Evolutionary conservation across 2,329 filamentous ascomycete species (phyloP).

Genomic region (Alternaria consortialis): DNA sequence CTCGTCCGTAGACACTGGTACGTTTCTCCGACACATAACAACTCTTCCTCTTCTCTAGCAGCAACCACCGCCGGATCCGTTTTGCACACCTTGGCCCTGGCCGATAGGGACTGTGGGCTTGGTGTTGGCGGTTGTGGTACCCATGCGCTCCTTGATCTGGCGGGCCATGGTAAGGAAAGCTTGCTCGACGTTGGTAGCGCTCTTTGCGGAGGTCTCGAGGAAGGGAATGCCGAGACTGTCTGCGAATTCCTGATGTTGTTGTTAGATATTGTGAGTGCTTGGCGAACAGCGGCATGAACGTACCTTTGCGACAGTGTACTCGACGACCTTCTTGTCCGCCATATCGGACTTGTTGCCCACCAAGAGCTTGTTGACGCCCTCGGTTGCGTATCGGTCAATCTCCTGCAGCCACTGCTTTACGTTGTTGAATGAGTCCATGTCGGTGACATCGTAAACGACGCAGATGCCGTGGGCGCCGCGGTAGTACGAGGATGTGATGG

Average conservation of each 20-base stretch:
- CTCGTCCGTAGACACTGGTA: slow-evolving; percentile 25
- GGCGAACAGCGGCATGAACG: slow-evolving; percentile 34
- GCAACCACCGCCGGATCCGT: slow-evolving; percentile 84
- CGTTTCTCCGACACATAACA: slow-evolving; percentile 20
- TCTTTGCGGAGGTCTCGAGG: slow-evolving; percentile 99
- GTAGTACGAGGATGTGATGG: slow-evolving; percentile 99
- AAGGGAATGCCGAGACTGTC: slow-evolving; percentile 99
- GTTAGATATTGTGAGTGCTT: slow-evolving; percentile 24
- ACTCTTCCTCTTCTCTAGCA: slow-evolving; percentile 69
- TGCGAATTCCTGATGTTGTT: slow-evolving; percentile 81
- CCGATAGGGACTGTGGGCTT: slow-evolving; percentile 98
- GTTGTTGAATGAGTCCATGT: slow-evolving; percentile 99
- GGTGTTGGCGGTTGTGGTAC: slow-evolving; percentile 95
- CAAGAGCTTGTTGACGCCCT: slow-evolving; percentile 99
- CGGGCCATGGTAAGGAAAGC: slow-evolving; percentile 99
- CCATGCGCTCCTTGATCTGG: slow-evolving; percentile 99
- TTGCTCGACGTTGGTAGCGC: slow-evolving; percentile 99
- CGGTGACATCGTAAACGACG: slow-evolving; percentile 99
- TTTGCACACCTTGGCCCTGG: slow-evolving; percentile 92
- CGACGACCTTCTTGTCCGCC: slow-evolving; percentile 99
- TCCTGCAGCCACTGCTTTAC: slow-evolving; percentile 99
- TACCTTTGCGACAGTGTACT: slow-evolving; percentile 99
- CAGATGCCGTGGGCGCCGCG: slow-evolving; percentile 98
- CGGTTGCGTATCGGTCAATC: slow-evolving; percentile 98
- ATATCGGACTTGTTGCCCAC: slow-evolving; percentile 99